A percentile compares a stretch with the other conserved stretches of the same genome.
These are phyloP conservation scores for Linderniella brevidens DNA, from an alignment of 257 asterid species.

Conservation along the genomic window DNA sequence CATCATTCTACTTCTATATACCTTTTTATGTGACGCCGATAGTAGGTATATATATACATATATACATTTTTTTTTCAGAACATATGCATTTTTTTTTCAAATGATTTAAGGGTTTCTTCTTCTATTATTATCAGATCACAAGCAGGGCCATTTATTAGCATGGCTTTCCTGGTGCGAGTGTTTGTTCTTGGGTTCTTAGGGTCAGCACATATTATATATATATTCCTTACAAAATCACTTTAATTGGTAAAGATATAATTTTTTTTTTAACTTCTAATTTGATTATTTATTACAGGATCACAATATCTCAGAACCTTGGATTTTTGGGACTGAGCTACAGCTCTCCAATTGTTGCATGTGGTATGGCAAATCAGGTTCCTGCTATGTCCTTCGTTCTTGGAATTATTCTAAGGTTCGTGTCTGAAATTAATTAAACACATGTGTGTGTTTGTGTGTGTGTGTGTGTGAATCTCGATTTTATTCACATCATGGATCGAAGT, in stretches of 20 bases:
- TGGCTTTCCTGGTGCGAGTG: slow-evolving; percentile 25
- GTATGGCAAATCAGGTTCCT: slow-evolving; percentile 56
- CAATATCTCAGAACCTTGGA: slow-evolving; percentile 59
- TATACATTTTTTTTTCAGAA: neutral
- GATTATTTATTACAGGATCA: slow-evolving; percentile 28
- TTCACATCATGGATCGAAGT: too few relatives aligned
- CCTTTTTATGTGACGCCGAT: slow-evolving; percentile 13
- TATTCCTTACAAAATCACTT: too few relatives aligned
- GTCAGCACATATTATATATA: slow-evolving; percentile 14
- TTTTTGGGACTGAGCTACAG: slow-evolving; percentile 60
- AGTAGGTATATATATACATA: too few relatives aligned
- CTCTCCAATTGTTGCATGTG: slow-evolving; percentile 72
- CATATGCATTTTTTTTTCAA: too few relatives aligned
- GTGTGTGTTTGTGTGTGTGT: too few relatives aligned
- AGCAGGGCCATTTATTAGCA: slow-evolving; percentile 26
- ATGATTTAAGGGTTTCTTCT: neutral
- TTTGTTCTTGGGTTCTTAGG: slow-evolving; percentile 58
- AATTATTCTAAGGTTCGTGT: slow-evolving; percentile 35
- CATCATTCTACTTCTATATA: slow-evolving; percentile 30
- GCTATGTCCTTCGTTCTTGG: slow-evolving; percentile 36
- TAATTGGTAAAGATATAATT: too few relatives aligned
- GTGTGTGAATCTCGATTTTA: too few relatives aligned
- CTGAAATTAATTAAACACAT: too few relatives aligned
- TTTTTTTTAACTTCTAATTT: too few relatives aligned
- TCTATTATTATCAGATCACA: slow-evolving; percentile 23